Evolutionary conservation across 176 grass and related monocot genomes (phyloP), one percentile per base, ranked within the genome.

Genomic region (Hsuehochloa calcarea): DNA sequence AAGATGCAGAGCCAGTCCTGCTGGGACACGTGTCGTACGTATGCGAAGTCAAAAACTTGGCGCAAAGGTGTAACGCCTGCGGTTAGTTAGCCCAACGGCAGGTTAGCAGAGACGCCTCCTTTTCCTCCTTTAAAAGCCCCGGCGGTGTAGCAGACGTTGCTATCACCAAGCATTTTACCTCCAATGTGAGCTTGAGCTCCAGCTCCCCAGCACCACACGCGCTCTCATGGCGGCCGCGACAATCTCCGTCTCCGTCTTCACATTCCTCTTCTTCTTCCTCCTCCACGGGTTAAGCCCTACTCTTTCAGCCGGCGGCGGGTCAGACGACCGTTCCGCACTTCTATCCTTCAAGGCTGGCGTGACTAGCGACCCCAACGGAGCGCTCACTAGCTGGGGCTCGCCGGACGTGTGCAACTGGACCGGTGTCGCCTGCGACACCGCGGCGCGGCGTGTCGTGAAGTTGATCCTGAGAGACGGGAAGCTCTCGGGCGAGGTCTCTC

Each of bases 401-500:
- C 14, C 7, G 0, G 59, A 89, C n/a, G 68, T 83, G 39, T 99
- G 96, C 87, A 87, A 91, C 45, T 99, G 96, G 96, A 94, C 90
- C 5, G 93, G 96, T 8, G 55, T 99, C 26, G 80, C 63, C 1
- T 99, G 96, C 74, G 72, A 91, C 87, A 22, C 12, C n/a, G 41
- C 38, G 14, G 29, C 61, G 16, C 29, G 55, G 29, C 91, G 74
- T 9, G 93, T 96, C 26, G 85, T 85, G 65, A 83, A 82, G 67
- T 19, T 99, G 80, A 29, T 58, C 3, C 92, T 99, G 5, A 49
- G 68, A 3, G 71, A 77, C 1, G 41, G 65, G 3, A 83, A 34
- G 26, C 96, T 99, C 85, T 50, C 88, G 23, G 96, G 96, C 2
- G 80, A 70, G 55, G 82, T 99, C 50, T 87, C 88, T 10, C 84